phyloP scores from a whole-genome alignment of 805 yeast genomes.

The Yarrowia osloensis region DNA sequence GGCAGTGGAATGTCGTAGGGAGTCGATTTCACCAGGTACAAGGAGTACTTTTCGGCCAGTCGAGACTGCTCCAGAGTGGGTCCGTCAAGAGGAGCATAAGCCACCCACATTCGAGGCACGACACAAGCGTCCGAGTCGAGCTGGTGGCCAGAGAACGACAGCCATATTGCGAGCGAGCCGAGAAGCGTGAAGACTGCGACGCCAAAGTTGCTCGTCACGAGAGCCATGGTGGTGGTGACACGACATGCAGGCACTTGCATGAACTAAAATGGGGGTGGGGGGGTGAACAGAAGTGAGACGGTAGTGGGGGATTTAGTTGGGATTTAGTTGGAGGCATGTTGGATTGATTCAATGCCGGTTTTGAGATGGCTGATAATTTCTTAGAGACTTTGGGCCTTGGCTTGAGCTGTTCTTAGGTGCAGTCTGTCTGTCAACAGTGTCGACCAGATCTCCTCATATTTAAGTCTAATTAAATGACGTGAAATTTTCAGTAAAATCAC shows the following conservation, averaged over 20 bases:
- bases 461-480: too few relatives aligned
- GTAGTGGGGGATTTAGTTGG: too few relatives aligned
- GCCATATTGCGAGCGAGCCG: background rate
- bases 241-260: background rate
- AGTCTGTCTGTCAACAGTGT: too few relatives aligned
- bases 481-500: too few relatives aligned
- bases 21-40: constrained; percentile 81
- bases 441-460: too few relatives aligned
- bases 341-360: too few relatives aligned
- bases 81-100: constrained; percentile 34
- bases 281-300: background rate
- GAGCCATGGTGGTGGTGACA: background rate
- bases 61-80: constrained; percentile 52
- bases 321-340: too few relatives aligned
- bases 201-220: background rate
- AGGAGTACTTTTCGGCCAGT: constrained; percentile 75
- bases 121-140: constrained; percentile 34
- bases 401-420: too few relatives aligned
- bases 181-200: background rate
- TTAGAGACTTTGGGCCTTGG: too few relatives aligned
- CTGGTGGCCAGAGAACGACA: background rate
- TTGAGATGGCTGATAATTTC: too few relatives aligned
- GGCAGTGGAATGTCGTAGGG: constrained; percentile 30
- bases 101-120: constrained; percentile 36
- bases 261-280: background rate